Conservation (phyloP, 805 yeast species). For the Yarrowia divulgata region DNA sequence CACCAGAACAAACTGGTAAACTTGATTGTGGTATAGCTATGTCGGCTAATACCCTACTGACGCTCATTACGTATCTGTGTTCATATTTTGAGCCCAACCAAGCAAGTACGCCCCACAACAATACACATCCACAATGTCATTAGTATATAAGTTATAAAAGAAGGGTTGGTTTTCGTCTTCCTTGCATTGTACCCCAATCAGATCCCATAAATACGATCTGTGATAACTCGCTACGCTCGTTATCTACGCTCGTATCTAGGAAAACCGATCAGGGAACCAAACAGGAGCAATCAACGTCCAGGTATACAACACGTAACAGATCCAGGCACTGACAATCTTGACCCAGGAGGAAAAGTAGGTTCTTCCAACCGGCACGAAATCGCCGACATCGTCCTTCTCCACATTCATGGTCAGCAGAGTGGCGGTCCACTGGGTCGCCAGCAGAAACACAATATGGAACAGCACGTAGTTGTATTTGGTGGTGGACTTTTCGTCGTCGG, state of each 20-base stretch:
- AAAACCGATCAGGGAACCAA: conserved; percentile 85
- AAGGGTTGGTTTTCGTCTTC: not conserved
- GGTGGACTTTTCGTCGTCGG: conserved; percentile 65
- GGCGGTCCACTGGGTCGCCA: conserved; percentile 97
- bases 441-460: conserved; percentile 88
- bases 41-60: too few relatives aligned
- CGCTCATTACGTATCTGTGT: too few relatives aligned
- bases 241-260: not conserved
- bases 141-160: conserved; percentile 12
- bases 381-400: conserved; percentile 80
- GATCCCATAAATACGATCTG: too few relatives aligned
- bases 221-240: not conserved
- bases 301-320: conserved; percentile 81
- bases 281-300: conserved; percentile 96
- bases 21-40: too few relatives aligned
- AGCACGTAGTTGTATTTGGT: conserved; percentile 85
- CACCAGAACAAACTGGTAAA: too few relatives aligned
- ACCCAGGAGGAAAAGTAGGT: conserved; percentile 96
- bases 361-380: conserved; percentile 95
- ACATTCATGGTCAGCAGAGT: conserved; percentile 92
- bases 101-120: too few relatives aligned
- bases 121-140: conserved; percentile 8
- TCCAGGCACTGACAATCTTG: conserved; percentile 90
- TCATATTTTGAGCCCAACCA: too few relatives aligned
- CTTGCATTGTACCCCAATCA: too few relatives aligned